phyloP scores from a whole-genome alignment of 345 rosid species.

The Cardamine occulta region DNA sequence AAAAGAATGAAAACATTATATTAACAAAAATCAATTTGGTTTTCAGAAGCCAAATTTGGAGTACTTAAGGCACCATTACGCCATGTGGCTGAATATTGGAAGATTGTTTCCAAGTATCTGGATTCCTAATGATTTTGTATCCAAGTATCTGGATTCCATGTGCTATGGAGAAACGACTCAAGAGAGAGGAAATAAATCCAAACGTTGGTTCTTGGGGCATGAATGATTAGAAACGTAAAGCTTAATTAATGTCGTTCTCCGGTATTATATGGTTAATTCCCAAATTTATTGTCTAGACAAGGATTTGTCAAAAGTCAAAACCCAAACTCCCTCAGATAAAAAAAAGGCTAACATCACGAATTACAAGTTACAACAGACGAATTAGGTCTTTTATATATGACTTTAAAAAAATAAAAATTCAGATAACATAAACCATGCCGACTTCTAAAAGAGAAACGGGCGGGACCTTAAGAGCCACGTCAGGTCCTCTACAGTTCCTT shows the following conservation, averaged over 20 bases:
- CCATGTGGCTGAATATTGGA: not conserved
- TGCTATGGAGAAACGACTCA: not conserved
- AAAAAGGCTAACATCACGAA: constrained; percentile 18
- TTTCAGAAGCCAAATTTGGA: not conserved
- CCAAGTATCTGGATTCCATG: not conserved
- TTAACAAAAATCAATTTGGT: not conserved
- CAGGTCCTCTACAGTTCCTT: constrained; percentile 90
- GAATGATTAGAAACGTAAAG: not conserved
- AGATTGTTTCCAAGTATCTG: not conserved
- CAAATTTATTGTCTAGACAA: not conserved
- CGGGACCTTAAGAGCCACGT: constrained; percentile 89
- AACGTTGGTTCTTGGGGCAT: not conserved
- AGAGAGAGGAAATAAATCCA: not conserved
- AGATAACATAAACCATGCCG: constrained; percentile 95
- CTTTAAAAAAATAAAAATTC: too few relatives aligned
- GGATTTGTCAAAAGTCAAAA: constrained; percentile 10
- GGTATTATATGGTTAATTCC: too few relatives aligned
- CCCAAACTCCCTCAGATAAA: not conserved
- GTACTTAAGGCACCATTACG: not conserved
- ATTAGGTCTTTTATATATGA: not conserved
- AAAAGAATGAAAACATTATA: not conserved
- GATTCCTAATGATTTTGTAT: not conserved
- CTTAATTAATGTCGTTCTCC: not conserved
- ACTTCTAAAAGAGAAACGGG: constrained; percentile 90
- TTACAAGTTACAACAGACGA: constrained; percentile 36